Evolutionary conservation across 2,329 filamentous ascomycete species (phyloP).

Genomic region (Ophiosphaerella korrae): DNA sequence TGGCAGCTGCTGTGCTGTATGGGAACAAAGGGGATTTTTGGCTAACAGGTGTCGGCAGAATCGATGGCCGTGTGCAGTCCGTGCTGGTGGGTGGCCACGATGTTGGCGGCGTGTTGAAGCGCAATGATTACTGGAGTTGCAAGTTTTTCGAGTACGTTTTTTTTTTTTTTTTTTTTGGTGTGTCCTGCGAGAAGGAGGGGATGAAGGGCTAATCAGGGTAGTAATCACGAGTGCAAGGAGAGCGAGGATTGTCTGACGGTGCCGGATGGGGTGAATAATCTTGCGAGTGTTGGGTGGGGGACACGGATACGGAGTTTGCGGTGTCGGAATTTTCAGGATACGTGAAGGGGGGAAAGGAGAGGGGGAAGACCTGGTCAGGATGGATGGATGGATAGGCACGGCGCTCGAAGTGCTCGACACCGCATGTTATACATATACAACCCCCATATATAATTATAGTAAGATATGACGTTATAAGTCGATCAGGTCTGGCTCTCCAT

Average conservation of each 20-base stretch:
- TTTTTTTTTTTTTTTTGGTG: not conserved
- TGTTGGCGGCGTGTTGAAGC: conserved; percentile 25
- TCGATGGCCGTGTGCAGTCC: conserved; percentile 40
- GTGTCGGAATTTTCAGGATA: conserved; percentile 26
- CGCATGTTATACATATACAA: not conserved
- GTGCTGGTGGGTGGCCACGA: conserved; percentile 40
- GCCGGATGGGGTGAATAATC: conserved; percentile 40
- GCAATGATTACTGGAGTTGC: conserved; percentile 42
- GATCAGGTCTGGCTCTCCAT: conserved; percentile 74
- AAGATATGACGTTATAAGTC: conserved; percentile 46
- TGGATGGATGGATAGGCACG: not conserved
- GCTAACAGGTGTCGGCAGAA: conserved; percentile 19
- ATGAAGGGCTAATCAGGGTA: conserved; percentile 25
- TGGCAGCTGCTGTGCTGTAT: too few relatives aligned
- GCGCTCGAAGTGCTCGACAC: conserved; percentile 1
- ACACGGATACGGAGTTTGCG: conserved; percentile 34
- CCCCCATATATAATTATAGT: too few relatives aligned
- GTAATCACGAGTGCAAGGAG: conserved; percentile 40
- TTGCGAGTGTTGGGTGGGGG: conserved; percentile 36
- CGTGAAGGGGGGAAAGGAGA: not conserved
- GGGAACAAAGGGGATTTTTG: too few relatives aligned
- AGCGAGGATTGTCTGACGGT: conserved; percentile 26
- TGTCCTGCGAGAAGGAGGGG: too few relatives aligned
- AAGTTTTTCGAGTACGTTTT: conserved; percentile 40
- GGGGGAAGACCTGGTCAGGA: not conserved